Percentiles rank a stretch among this genome's conserved stretches.
Evolutionary conservation across 1,139 yeast species (phyloP).

Genomic region (Debaryomyces nepalensis): DNA sequence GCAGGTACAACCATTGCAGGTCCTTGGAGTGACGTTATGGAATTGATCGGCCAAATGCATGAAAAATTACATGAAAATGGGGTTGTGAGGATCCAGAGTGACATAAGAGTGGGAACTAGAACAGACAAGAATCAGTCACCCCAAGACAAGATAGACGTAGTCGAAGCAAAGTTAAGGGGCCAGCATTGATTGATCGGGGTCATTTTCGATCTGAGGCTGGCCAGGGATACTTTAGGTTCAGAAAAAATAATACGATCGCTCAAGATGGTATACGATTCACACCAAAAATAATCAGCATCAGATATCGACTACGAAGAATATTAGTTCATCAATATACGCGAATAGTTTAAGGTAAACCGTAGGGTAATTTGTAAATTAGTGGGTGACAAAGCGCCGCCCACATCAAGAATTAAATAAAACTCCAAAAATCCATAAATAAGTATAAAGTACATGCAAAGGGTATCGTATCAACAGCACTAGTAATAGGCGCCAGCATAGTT

Average conservation of each 20-base stretch:
- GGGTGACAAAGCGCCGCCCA: background rate
- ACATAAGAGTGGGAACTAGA: slow-evolving; percentile 83
- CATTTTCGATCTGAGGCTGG: no score
- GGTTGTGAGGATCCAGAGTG: slow-evolving; percentile 78
- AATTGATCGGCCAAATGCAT: slow-evolving; percentile 78
- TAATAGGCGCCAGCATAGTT: slow-evolving; percentile 7
- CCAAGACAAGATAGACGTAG: slow-evolving; percentile 66
- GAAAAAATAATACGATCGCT: background rate
- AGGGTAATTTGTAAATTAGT: background rate
- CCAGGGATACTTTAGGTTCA: background rate
- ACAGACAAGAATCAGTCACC: slow-evolving; percentile 70
- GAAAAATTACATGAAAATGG: slow-evolving; percentile 70
- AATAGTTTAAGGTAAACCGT: background rate
- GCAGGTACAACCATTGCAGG: slow-evolving; percentile 94
- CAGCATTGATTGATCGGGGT: background rate
- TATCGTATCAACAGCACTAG: background rate
- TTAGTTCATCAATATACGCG: background rate
- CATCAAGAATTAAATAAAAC: slow-evolving; percentile 6
- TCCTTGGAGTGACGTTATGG: slow-evolving; percentile 88
- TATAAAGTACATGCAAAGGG: slow-evolving; percentile 8
- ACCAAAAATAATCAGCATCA: no score
- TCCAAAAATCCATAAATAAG: slow-evolving; percentile 6
- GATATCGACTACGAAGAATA: background rate
- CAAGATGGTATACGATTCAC: background rate
- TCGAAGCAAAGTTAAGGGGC: slow-evolving; percentile 52